Percentiles rank a stretch among this genome's conserved stretches.
Conservation (phyloP, 169 alveolate species). For the Eimeria necatrix region DNA sequence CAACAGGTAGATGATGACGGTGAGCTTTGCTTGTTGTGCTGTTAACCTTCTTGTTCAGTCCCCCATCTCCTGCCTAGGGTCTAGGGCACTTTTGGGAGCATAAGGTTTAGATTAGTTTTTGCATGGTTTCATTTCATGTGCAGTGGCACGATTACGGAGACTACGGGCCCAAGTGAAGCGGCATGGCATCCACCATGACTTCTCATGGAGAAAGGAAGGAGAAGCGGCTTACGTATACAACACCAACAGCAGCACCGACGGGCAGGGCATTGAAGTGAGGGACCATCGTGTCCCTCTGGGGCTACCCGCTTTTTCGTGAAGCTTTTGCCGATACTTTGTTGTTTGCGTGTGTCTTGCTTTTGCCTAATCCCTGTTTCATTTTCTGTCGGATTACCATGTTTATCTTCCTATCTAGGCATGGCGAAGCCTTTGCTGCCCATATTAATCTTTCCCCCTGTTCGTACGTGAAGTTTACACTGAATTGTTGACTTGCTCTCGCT, state of each 20-base stretch:
- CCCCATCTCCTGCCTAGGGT: neutral
- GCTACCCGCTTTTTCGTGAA: neutral
- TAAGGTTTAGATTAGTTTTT: neutral
- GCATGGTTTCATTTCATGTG: neutral
- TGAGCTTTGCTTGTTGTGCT: neutral
- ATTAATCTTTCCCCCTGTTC: too few relatives aligned
- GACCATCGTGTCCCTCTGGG: neutral
- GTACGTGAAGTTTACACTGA: too few relatives aligned
- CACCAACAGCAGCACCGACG: constrained; percentile 16
- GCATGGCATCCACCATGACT: constrained; percentile 51
- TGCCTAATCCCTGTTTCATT: too few relatives aligned
- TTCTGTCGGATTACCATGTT: too few relatives aligned
- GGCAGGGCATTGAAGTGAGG: constrained; percentile 27
- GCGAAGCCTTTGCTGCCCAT: too few relatives aligned
- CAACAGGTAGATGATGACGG: constrained; percentile 4
- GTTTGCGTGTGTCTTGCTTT: neutral
- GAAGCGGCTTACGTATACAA: constrained; percentile 9
- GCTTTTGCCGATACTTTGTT: neutral
- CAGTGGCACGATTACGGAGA: constrained; percentile 52
- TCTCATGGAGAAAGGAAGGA: constrained; percentile 27
- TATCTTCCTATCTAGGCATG: too few relatives aligned
- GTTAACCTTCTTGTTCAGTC: neutral
- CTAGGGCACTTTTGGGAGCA: neutral
- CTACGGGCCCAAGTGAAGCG: constrained; percentile 62
- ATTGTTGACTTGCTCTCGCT: too few relatives aligned